Evolutionary conservation across 495 filamentous ascomycete species (phyloP).

Genomic region (Aspergillus olivimuriae): DNA sequence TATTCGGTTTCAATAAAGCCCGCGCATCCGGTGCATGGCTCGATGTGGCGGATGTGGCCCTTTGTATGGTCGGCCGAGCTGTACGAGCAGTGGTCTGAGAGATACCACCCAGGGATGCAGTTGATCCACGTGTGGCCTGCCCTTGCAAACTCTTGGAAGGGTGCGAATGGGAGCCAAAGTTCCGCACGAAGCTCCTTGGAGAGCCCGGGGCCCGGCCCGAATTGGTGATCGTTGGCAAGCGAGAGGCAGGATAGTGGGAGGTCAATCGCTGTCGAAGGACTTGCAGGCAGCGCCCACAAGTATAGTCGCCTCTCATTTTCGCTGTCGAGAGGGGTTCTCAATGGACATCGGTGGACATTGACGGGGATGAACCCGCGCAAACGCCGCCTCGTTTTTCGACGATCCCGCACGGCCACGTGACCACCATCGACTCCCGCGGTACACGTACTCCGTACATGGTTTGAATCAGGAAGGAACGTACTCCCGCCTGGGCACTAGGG

Average conservation of each 20-base stretch:
- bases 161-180: slow-evolving; percentile 25
- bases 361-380: neutral
- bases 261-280: slow-evolving; percentile 26
- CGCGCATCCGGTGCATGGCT: slow-evolving; percentile 21
- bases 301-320: slow-evolving; percentile 37
- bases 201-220: slow-evolving; percentile 19
- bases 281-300: slow-evolving; percentile 39
- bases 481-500: too few species aligned
- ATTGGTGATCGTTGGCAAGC: slow-evolving; percentile 18
- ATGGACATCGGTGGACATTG: neutral
- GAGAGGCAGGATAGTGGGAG: slow-evolving; percentile 12
- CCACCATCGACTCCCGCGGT: neutral
- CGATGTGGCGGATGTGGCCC: slow-evolving; percentile 22
- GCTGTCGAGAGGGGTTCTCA: neutral
- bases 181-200: slow-evolving; percentile 23
- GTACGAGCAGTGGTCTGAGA: neutral
- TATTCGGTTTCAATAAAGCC: slow-evolving; percentile 61
- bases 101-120: neutral
- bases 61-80: slow-evolving; percentile 13
- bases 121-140: slow-evolving; percentile 11
- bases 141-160: slow-evolving; percentile 10
- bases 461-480: too few species aligned
- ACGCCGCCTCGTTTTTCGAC: neutral
- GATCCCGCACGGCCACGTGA: slow-evolving; percentile 3
- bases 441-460: too few species aligned